Percentiles rank a stretch among this genome's conserved stretches.
These are phyloP conservation scores for Saksenaea vasiformis DNA, from an alignment of 371 early-diverging fungal genomes.

Conservation along the genomic window DNA sequence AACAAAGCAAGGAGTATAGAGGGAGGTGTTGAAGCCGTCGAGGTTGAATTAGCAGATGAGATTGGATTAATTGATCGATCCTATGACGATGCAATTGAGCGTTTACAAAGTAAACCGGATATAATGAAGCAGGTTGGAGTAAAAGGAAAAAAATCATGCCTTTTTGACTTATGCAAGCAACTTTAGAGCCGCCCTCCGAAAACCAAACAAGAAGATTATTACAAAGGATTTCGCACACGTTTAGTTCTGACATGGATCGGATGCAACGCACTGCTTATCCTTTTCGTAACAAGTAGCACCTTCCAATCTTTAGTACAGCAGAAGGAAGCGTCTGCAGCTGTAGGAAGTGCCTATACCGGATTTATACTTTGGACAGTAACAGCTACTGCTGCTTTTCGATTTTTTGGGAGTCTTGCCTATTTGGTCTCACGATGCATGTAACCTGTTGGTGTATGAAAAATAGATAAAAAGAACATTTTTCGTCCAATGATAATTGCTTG, in stretches of 20 bases:
- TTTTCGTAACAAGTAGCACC: conserved; percentile 58
- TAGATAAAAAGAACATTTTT: too few relatives aligned
- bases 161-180: conserved; percentile 10
- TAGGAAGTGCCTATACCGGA: conserved; percentile 61
- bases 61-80: conserved; percentile 66
- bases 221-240: conserved; percentile 82
- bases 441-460: too few relatives aligned
- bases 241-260: conserved; percentile 85
- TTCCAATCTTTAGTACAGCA: conserved; percentile 42
- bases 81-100: conserved; percentile 71
- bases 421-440: not conserved
- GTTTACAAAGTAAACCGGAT: conserved; percentile 51
- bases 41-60: conserved; percentile 72
- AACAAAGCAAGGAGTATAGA: conserved; percentile 29
- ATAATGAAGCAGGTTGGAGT: conserved; percentile 26
- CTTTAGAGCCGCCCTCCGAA: conserved; percentile 68
- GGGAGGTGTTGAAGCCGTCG: conserved; percentile 57
- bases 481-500: too few relatives aligned
- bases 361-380: conserved; percentile 88
- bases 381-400: conserved; percentile 72
- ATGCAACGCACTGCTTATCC: conserved; percentile 80
- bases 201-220: conserved; percentile 86
- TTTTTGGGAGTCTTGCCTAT: conserved; percentile 73
- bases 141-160: not conserved
- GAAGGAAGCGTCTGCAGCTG: conserved; percentile 15